Evolutionary conservation across 805 yeast genomes (phyloP).

Genomic region (Metschnikowia chrysomelidarum): DNA sequence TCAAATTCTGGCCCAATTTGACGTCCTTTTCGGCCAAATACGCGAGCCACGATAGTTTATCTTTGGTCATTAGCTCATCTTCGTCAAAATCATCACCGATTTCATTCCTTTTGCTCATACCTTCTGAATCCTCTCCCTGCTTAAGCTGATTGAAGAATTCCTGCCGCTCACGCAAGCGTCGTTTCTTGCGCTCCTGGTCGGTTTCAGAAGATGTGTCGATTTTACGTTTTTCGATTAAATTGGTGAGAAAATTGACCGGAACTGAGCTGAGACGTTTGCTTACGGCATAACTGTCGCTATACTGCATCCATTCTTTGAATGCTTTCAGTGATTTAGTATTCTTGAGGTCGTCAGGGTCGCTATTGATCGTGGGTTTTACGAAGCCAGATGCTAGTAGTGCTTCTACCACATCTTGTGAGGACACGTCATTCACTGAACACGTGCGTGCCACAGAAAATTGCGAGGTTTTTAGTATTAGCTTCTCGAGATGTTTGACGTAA

Average conservation of each 20-base stretch:
- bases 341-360: conserved; percentile 42
- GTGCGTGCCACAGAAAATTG: conserved; percentile 46
- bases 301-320: conserved; percentile 35
- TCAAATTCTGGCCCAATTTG: conserved; percentile 38
- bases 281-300: conserved; percentile 26
- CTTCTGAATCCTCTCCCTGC: conserved; percentile 22
- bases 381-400: conserved; percentile 65
- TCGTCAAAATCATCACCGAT: conserved; percentile 24
- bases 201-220: conserved; percentile 35
- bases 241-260: conserved; percentile 30
- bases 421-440: conserved; percentile 38
- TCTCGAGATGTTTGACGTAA: conserved; percentile 58
- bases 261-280: conserved; percentile 28
- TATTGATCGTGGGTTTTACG: conserved; percentile 50
- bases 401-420: conserved; percentile 65
- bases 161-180: conserved; percentile 37
- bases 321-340: conserved; percentile 39
- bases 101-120: conserved; percentile 10
- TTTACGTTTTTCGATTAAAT: conserved; percentile 38
- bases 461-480: conserved; percentile 50
- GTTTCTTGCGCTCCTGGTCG: conserved; percentile 33
- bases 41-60: conserved; percentile 35
- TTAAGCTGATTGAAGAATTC: conserved; percentile 40
- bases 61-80: conserved; percentile 24
- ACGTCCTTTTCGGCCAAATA: conserved; percentile 36